Evolutionary conservation across 164 flowering plant genomes (phyloP), one percentile per base, ranked within the genome.

Genomic region (Piper longum): DNA sequence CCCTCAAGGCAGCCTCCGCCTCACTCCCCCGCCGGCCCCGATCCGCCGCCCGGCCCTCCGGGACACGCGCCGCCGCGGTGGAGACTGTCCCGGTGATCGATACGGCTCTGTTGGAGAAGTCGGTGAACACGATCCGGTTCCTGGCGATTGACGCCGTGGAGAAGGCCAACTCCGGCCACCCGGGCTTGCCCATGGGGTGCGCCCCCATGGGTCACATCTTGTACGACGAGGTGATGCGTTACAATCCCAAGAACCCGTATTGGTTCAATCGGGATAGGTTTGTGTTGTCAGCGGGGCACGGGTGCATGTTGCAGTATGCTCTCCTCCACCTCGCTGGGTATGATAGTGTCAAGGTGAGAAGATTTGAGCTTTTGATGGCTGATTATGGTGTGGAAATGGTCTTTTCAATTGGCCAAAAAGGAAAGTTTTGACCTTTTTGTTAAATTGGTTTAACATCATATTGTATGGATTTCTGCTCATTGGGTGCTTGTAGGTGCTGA

Each of bases 111-210:
- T 80, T 95, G 2, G 96, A 86, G 66, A 86, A 88, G 61, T 88
- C 96, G 43, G 68, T 95, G 57, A 95, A 95, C 68, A 82, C 97
- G 54, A 91, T 91, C 65, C 63, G 99, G 59, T 91, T 91, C 70
- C 70, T 95, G 56, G 89, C 99, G 1, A 77, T 95, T n/a, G 99
- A 93, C 70, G 95, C 97, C 4, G 97, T 95, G 1, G 96, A 95
- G 78, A 95, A 91, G 78, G 99, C 99, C 2, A 91, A 95, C 66
- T 88, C 97, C 13, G 96, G 99, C 1, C 99, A 95, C 71, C 99
- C 99, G 2, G 99, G 99, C 54, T 61, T 95, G 72, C 99, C 99
- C 18, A 95, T 95, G 99, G 99, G 99, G 0, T 91, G 97, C 67
- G 99, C 99, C 11, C 99, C 99, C 8, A 82, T 95, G 88, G 97